Conservation (phyloP, 306 rosid species). For the Cotoneaster glaucophyllus region DNA sequence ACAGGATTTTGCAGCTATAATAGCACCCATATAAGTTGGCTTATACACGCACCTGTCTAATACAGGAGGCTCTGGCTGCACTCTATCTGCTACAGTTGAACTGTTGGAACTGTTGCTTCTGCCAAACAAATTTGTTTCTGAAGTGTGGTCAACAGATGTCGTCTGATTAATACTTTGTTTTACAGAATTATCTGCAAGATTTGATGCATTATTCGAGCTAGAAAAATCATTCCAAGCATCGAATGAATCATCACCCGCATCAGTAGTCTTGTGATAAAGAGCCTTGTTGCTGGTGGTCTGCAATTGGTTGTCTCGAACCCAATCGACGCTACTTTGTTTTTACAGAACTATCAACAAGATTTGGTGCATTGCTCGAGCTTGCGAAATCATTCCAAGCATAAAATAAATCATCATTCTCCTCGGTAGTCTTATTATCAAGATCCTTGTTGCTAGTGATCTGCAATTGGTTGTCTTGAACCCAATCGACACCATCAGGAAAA, state of each 20-base stretch:
- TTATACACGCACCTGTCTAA: conserved; percentile 48
- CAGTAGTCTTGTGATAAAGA: conserved; percentile 22
- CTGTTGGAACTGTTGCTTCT: conserved; percentile 25
- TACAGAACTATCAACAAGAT: conserved; percentile 32
- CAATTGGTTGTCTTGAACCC: conserved; percentile 49
- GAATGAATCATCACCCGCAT: conserved; percentile 31
- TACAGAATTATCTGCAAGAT: conserved; percentile 32
- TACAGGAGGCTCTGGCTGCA: conserved; percentile 28
- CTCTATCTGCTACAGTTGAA: conserved; percentile 25
- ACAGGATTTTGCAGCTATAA: conserved; percentile 1
- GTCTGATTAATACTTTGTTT: conserved; percentile 25
- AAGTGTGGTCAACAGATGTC: conserved; percentile 28
- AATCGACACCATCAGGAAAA: conserved; percentile 29
- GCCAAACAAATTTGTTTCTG: conserved; percentile 40
- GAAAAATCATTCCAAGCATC: conserved; percentile 63
- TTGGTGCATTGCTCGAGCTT: conserved; percentile 31
- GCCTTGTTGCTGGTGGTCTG: conserved; percentile 30
- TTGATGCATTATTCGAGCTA: conserved; percentile 32
- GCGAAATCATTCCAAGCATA: conserved; percentile 62
- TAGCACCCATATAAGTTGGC: conserved; percentile 3
- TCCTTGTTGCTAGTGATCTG: conserved; percentile 30
- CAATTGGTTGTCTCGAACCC: conserved; percentile 49
- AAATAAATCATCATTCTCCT: conserved; percentile 32
- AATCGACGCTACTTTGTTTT: conserved; percentile 25
- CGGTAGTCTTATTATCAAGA: conserved; percentile 22